phyloP scores from a whole-genome alignment of 257 asterid genomes.

The Gentiana dahurica region DNA sequence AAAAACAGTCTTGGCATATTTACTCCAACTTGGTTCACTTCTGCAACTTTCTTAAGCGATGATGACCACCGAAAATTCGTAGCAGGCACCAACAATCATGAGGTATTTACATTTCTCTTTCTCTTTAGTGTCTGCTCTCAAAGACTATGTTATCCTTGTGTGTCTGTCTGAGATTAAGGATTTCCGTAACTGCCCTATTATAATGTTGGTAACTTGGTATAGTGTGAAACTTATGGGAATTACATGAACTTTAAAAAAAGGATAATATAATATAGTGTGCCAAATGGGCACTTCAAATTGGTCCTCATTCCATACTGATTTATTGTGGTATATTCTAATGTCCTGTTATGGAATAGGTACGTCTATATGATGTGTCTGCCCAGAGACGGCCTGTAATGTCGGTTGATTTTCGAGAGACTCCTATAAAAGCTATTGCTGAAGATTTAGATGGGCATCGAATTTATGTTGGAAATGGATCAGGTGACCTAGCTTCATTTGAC shows the following conservation, averaged over 20 bases:
- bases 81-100: slow-evolving; percentile 76
- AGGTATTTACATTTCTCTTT: slow-evolving; percentile 29
- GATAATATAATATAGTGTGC: no score
- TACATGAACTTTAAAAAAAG: no score
- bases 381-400: slow-evolving; percentile 88
- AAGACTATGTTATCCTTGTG: not conserved
- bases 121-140: not conserved
- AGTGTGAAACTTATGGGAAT: no score
- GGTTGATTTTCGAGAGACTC: slow-evolving; percentile 71
- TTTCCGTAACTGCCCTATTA: no score
- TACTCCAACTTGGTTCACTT: slow-evolving; percentile 86
- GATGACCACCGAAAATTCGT: slow-evolving; percentile 88
- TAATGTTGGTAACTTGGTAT: no score
- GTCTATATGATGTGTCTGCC: slow-evolving; percentile 84
- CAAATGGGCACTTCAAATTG: no score
- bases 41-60: slow-evolving; percentile 62
- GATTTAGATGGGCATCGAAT: slow-evolving; percentile 74
- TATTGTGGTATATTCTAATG: not conserved
- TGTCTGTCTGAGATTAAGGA: no score
- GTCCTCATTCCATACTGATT: no score
- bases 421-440: slow-evolving; percentile 69
- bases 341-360: slow-evolving; percentile 42
- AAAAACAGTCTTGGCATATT: slow-evolving; percentile 75
- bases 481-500: slow-evolving; percentile 90
- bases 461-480: slow-evolving; percentile 81